phyloP scores from a whole-genome alignment of 805 yeast genomes.

The Cyberlindnera meyerae region DNA sequence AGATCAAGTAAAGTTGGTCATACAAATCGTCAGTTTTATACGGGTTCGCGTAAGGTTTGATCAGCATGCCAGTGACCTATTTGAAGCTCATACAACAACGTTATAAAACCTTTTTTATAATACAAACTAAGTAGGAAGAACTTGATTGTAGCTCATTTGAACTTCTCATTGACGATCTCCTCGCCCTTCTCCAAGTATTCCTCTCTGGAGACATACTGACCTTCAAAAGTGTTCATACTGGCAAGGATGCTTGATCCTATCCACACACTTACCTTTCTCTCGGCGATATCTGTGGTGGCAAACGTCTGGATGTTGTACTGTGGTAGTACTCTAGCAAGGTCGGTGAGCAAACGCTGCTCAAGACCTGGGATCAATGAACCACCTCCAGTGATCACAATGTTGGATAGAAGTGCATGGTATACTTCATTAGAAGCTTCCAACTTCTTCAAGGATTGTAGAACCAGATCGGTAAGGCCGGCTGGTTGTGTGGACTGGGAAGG shows the following conservation, averaged over 20 bases:
- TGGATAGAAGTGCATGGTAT: slow-evolving; percentile 44
- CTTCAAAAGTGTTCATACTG: slow-evolving; percentile 77
- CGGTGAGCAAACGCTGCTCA: slow-evolving; percentile 60
- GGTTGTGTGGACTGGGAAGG: slow-evolving; percentile 26
- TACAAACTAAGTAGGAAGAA: slow-evolving; percentile 1
- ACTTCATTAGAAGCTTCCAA: slow-evolving; percentile 37
- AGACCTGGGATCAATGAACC: slow-evolving; percentile 65
- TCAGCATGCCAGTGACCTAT: too few relatives aligned
- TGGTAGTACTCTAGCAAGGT: slow-evolving; percentile 57
- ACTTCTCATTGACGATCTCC: slow-evolving; percentile 39
- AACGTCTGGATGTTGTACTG: slow-evolving; percentile 54
- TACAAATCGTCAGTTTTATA: too few relatives aligned
- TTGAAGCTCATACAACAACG: too few relatives aligned
- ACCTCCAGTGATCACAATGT: slow-evolving; percentile 74
- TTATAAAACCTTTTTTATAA: too few relatives aligned
- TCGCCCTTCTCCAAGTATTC: slow-evolving; percentile 73
- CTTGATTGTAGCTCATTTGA: slow-evolving; percentile 28
- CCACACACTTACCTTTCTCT: slow-evolving; percentile 69
- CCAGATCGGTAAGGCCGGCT: slow-evolving; percentile 32
- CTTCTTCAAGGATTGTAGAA: slow-evolving; percentile 37
- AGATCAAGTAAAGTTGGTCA: too few relatives aligned
- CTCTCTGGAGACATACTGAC: slow-evolving; percentile 64
- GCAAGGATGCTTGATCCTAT: slow-evolving; percentile 77
- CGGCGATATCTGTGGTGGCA: slow-evolving; percentile 59
- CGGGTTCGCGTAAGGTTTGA: too few relatives aligned